Percentiles rank a stretch among this genome's conserved stretches.
These are phyloP conservation scores for Ormosia emarginata DNA, from an alignment of 306 rosid species.

Conservation along the genomic window DNA sequence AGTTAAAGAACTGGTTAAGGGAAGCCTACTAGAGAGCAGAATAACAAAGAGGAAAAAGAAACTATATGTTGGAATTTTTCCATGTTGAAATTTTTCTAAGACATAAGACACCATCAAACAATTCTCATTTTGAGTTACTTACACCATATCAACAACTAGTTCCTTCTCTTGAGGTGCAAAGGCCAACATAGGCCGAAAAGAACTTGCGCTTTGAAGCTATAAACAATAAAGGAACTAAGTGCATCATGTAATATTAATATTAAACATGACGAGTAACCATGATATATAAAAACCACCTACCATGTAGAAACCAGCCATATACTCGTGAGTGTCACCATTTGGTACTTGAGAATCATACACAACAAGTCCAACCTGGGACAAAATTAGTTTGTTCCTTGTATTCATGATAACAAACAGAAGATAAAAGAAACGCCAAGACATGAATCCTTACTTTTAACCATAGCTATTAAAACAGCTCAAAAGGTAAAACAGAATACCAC, in stretches of 20 bases:
- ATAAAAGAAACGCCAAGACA: neutral
- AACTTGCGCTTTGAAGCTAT: constrained; percentile 96
- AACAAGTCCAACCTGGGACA: constrained; percentile 80
- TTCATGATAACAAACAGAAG: neutral
- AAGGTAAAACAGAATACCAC: too few species aligned
- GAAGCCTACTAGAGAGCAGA: too few species aligned
- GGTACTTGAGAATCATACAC: constrained; percentile 98
- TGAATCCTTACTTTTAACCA: constrained; percentile 80
- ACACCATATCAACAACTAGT: constrained; percentile 94
- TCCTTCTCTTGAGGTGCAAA: constrained; percentile 99
- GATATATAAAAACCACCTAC: constrained; percentile 33
- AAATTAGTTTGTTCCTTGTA: neutral
- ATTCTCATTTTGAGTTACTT: constrained; percentile 27
- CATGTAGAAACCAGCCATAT: constrained; percentile 98
- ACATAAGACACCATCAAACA: too few species aligned
- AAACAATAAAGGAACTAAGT: neutral
- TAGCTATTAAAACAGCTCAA: neutral
- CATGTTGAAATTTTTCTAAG: too few species aligned
- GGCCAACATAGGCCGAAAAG: constrained; percentile 98
- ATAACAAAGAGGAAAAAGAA: too few species aligned
- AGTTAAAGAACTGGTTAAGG: neutral
- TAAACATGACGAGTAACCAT: too few species aligned
- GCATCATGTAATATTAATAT: neutral
- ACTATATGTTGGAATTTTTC: too few species aligned
- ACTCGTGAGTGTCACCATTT: constrained; percentile 96